Percentiles rank a stretch among this genome's conserved stretches.
Conservation (phyloP, 2,329 filamentous ascomycete species). For the Clonostachys rhizophaga region DNA sequence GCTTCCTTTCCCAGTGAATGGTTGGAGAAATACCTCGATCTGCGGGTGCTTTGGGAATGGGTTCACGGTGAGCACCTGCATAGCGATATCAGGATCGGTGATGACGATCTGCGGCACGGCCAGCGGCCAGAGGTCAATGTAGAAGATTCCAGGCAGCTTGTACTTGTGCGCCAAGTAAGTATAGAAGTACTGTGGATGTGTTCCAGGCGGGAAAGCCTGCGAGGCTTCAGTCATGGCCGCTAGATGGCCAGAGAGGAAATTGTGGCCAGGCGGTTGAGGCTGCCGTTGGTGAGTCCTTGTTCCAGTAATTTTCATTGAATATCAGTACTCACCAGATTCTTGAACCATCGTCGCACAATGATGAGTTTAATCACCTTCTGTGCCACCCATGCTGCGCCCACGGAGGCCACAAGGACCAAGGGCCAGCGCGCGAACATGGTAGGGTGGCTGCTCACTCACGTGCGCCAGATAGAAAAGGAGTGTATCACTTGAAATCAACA, state of each 20-base stretch:
- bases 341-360: background rate
- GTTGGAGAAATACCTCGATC: constrained; percentile 5
- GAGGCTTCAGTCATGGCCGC: constrained; percentile 8
- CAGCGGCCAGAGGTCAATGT: constrained; percentile 21
- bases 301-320: background rate
- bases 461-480: too few species aligned
- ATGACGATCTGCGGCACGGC: constrained; percentile 14
- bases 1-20: constrained; percentile 11
- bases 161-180: constrained; percentile 15
- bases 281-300: background rate
- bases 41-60: constrained; percentile 12
- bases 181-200: constrained; percentile 12
- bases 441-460: too few species aligned
- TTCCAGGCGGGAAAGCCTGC: constrained; percentile 10
- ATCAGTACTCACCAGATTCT: background rate
- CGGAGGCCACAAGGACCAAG: background rate
- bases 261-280: constrained; percentile 8
- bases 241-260: constrained; percentile 11
- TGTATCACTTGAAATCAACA: too few species aligned
- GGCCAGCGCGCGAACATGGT: background rate
- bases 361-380: background rate
- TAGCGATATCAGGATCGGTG: constrained; percentile 14
- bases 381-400: background rate
- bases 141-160: constrained; percentile 16
- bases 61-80: constrained; percentile 11